These are phyloP conservation scores for Alternaria sp. DNA, from an alignment of 2,329 filamentous ascomycete species.

Conservation along the genomic window DNA sequence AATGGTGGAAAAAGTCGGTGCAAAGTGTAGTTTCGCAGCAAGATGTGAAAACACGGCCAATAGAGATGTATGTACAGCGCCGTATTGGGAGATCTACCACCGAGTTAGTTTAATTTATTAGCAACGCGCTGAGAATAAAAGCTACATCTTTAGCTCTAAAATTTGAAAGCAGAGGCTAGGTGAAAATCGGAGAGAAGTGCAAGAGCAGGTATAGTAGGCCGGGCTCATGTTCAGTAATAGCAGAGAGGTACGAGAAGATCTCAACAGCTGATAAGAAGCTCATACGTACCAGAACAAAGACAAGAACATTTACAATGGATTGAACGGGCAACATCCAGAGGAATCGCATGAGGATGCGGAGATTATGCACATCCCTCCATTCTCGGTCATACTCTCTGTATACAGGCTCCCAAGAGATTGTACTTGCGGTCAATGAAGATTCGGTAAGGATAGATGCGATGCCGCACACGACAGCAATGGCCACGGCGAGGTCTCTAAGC, in stretches of 20 bases:
- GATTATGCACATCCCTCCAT: slow-evolving; percentile 41
- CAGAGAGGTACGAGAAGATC: background rate
- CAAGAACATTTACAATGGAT: slow-evolving; percentile 36
- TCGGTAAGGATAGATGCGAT: slow-evolving; percentile 41
- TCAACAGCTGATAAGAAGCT: background rate
- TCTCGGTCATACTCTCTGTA: slow-evolving; percentile 33
- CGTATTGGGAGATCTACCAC: slow-evolving; percentile 38
- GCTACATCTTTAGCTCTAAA: background rate
- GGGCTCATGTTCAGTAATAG: background rate
- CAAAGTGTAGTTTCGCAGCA: slow-evolving; percentile 36
- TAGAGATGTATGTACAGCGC: slow-evolving; percentile 40
- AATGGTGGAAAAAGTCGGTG: slow-evolving; percentile 32
- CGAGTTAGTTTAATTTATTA: slow-evolving; percentile 6
- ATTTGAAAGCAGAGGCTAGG: background rate
- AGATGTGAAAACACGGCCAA: slow-evolving; percentile 39
- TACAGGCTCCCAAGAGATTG: slow-evolving; percentile 40
- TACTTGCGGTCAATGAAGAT: slow-evolving; percentile 31
- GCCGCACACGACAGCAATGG: slow-evolving; percentile 38
- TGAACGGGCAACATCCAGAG: slow-evolving; percentile 39
- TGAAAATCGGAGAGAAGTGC: background rate
- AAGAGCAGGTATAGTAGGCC: background rate
- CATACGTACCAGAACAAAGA: slow-evolving; percentile 42
- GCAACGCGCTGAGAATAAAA: background rate
- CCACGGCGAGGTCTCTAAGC: slow-evolving; percentile 41
- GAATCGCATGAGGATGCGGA: slow-evolving; percentile 34